phyloP scores from a whole-genome alignment of 1,284 basidiomycete species.

The Naganishia liquefaciens region DNA sequence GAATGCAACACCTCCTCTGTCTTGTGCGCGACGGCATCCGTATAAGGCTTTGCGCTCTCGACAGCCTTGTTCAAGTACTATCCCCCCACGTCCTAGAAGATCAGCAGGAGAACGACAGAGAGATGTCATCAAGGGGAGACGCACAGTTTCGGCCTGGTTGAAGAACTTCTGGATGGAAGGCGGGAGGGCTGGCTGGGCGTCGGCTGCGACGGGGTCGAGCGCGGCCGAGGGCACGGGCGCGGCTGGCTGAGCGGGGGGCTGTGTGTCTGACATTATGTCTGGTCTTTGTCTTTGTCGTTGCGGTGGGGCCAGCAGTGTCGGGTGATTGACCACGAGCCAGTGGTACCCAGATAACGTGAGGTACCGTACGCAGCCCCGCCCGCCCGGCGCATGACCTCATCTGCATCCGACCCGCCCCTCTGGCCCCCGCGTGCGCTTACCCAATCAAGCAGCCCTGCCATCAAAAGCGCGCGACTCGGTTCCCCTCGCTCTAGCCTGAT shows the following conservation, averaged over 20 bases:
- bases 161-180: slow-evolving; percentile 42
- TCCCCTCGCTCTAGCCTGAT: not conserved
- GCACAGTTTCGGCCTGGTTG: slow-evolving; percentile 45
- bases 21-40: slow-evolving; percentile 48
- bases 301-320: not conserved
- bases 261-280: slow-evolving; percentile 25
- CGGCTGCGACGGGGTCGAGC: slow-evolving; percentile 38
- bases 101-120: not conserved
- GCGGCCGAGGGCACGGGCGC: slow-evolving; percentile 39
- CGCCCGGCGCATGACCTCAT: not conserved
- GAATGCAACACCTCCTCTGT: slow-evolving; percentile 45
- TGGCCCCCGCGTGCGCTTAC: not conserved
- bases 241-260: too few relatives aligned
- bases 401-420: not conserved
- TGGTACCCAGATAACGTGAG: too few relatives aligned
- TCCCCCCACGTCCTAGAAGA: not conserved
- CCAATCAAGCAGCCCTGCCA: too few relatives aligned
- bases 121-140: slow-evolving; percentile 35
- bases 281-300: not conserved
- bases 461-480: slow-evolving; percentile 10
- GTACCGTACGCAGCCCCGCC: not conserved
- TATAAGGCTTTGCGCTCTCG: slow-evolving; percentile 42
- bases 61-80: slow-evolving; percentile 42
- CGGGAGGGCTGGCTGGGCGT: slow-evolving; percentile 40
- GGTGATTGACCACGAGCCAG: too few relatives aligned